Conservation (phyloP, 257 asterid species). For the Parsonsia alboflavescens region DNA sequence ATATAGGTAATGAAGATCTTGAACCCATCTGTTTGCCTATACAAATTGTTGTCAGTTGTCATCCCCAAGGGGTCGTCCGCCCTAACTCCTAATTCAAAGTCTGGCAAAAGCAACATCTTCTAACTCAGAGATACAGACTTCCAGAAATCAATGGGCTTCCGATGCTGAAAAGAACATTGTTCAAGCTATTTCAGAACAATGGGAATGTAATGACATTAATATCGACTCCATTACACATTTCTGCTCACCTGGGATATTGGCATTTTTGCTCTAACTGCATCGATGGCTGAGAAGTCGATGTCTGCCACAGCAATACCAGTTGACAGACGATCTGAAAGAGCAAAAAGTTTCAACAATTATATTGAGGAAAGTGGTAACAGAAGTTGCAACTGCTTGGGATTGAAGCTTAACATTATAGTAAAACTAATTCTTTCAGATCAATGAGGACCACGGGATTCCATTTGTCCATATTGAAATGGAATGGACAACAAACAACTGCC, state of each 20-base stretch:
- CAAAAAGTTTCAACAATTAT: neutral
- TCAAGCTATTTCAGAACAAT: neutral
- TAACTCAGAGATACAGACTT: slow-evolving; percentile 31
- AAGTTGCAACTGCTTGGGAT: neutral
- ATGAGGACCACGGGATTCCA: neutral
- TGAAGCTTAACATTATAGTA: neutral
- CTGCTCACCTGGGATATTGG: slow-evolving; percentile 47
- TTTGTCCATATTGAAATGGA: neutral
- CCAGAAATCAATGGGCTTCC: slow-evolving; percentile 75
- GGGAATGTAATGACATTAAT: neutral
- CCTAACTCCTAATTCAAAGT: neutral
- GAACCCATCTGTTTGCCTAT: neutral
- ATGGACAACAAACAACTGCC: neutral
- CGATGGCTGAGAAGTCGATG: slow-evolving; percentile 59
- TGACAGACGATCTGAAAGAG: slow-evolving; percentile 50
- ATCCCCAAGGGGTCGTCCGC: too few species aligned
- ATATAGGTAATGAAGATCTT: neutral
- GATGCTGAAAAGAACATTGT: slow-evolving; percentile 43
- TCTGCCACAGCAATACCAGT: slow-evolving; percentile 93
- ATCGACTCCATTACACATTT: neutral
- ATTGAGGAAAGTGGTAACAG: neutral
- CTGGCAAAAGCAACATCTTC: neutral
- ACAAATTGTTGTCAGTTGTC: neutral
- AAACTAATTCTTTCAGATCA: neutral
- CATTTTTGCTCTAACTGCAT: slow-evolving; percentile 78